Evolutionary conservation across 129 eudicot species (phyloP).

Genomic region (Daucus carota): DNA sequence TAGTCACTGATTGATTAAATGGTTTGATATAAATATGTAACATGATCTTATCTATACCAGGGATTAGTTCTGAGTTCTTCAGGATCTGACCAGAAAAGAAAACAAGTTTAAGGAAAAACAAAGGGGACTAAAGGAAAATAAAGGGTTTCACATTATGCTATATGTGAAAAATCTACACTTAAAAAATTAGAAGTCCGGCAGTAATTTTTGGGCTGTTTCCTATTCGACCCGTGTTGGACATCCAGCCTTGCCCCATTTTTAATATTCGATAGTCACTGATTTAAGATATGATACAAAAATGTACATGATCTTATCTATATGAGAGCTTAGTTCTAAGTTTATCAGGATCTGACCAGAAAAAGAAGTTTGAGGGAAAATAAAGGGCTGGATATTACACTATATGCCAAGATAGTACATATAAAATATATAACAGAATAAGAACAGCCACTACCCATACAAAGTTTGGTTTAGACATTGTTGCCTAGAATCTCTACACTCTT

Average conservation of each 20-base stretch:
- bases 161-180: too few relatives aligned
- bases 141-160: background rate
- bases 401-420: background rate
- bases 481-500: background rate
- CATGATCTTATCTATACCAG: background rate
- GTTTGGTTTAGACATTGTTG: background rate
- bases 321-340: background rate
- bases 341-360: background rate
- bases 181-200: too few relatives aligned
- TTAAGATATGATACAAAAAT: background rate
- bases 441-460: background rate
- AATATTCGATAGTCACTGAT: background rate
- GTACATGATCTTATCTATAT: background rate
- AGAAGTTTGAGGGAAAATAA: too few relatives aligned
- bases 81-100: background rate
- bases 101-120: too few relatives aligned
- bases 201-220: too few relatives aligned
- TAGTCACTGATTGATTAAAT: background rate
- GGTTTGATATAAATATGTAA: background rate
- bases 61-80: background rate
- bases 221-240: too few relatives aligned
- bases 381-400: background rate
- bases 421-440: background rate
- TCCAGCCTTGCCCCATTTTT: background rate
- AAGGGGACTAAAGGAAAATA: background rate